phyloP scores from a whole-genome alignment of 2,329 filamentous ascomycete species.

The Aspergillus costaricaensis region DNA sequence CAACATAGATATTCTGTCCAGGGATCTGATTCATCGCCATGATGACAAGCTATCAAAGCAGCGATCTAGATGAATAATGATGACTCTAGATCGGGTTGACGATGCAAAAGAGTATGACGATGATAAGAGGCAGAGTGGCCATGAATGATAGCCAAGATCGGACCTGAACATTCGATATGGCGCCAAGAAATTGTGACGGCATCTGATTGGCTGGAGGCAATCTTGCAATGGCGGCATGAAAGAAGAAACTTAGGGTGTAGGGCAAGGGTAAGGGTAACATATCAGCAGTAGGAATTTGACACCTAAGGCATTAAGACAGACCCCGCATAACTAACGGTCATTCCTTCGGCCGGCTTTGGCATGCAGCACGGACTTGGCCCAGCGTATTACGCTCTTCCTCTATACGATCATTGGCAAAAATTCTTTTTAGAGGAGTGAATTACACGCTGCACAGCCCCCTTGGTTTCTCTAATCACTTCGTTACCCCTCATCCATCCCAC shows the following conservation, averaged over 20 bases:
- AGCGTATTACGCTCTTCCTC: not conserved
- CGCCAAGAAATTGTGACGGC: not conserved
- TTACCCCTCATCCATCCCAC: not conserved
- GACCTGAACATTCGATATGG: not conserved
- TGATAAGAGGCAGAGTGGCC: conserved; percentile 4
- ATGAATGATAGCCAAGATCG: not conserved
- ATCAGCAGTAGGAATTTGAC: not conserved
- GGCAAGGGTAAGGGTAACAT: conserved; percentile 21
- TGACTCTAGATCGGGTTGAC: not conserved
- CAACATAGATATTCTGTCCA: conserved; percentile 73
- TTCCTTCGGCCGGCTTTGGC: not conserved
- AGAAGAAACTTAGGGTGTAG: conserved; percentile 19
- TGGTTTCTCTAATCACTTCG: not conserved
- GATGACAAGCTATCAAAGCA: not conserved
- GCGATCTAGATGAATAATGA: not conserved
- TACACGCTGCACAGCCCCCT: not conserved
- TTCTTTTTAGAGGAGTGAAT: not conserved
- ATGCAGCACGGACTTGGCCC: conserved; percentile 2
- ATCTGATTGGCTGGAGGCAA: conserved; percentile 16
- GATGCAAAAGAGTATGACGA: not conserved
- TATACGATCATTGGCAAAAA: too few relatives aligned
- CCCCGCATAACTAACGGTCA: not conserved
- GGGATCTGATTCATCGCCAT: conserved; percentile 65
- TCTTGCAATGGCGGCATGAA: not conserved
- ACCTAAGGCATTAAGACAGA: conserved; percentile 14